These are phyloP conservation scores for Rutidosis leptorrhynchoides DNA, from an alignment of 129 eudicot species.

Conservation along the genomic window DNA sequence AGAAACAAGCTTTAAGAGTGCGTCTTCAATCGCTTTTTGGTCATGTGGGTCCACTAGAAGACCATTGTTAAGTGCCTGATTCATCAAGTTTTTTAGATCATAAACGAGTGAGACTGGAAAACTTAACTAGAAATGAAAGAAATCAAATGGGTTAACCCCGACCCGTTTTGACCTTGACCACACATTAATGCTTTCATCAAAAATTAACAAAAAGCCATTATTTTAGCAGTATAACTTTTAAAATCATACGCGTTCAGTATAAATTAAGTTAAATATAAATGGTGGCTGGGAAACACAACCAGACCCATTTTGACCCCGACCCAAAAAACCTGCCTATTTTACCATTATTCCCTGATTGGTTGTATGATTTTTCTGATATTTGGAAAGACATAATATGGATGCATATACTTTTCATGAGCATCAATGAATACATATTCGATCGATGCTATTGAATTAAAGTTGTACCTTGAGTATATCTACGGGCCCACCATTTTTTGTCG, in stretches of 20 bases:
- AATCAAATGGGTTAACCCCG: background rate
- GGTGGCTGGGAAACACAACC: background rate
- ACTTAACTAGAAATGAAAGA: background rate
- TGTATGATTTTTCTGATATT: background rate
- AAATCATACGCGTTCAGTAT: background rate
- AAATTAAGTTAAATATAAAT: background rate
- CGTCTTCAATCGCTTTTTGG: constrained; percentile 75
- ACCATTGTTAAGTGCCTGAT: constrained; percentile 74
- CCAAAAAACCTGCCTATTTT: background rate
- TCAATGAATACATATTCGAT: background rate
- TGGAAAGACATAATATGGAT: background rate
- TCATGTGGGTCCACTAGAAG: constrained; percentile 87
- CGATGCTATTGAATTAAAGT: background rate
- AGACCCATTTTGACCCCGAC: background rate
- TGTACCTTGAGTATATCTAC: constrained; percentile 74
- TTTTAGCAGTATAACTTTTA: too few species aligned
- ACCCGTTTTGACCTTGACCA: too few species aligned
- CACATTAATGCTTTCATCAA: too few species aligned
- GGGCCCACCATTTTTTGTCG: constrained; percentile 82
- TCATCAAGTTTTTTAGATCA: constrained; percentile 2
- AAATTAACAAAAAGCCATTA: background rate
- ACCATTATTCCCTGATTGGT: background rate
- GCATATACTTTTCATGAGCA: background rate
- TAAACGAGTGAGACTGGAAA: background rate
- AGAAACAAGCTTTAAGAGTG: constrained; percentile 75